These are phyloP conservation scores for Chaetomium strumarium DNA, from an alignment of 2,329 filamentous ascomycete genomes.

Conservation along the genomic window DNA sequence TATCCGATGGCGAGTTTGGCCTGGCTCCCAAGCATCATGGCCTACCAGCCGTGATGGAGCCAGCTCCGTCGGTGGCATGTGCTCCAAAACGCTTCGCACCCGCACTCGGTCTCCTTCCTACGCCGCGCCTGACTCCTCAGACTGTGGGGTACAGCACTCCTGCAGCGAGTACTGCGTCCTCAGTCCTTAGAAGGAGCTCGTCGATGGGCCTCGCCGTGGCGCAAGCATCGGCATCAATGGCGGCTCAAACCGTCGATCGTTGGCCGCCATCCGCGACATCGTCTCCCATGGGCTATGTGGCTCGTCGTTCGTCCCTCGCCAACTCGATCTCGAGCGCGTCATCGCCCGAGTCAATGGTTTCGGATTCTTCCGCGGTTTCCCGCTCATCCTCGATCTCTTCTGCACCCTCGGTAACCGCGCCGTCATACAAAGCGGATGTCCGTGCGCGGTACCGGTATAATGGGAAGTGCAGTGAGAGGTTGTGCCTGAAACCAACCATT, in stretches of 20 bases:
- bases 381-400: slow-evolving; percentile 61
- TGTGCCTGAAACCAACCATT: slow-evolving; percentile 46
- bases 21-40: slow-evolving; percentile 38
- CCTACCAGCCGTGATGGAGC: slow-evolving; percentile 46
- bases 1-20: slow-evolving; percentile 36
- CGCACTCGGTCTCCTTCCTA: slow-evolving; percentile 51
- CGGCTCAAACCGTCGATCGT: slow-evolving; percentile 47
- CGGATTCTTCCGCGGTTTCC: slow-evolving; percentile 55
- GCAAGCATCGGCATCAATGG: slow-evolving; percentile 43
- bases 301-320: slow-evolving; percentile 57
- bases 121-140: slow-evolving; percentile 54
- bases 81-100: slow-evolving; percentile 45
- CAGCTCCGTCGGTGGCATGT: slow-evolving; percentile 38
- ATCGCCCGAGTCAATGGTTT: slow-evolving; percentile 63
- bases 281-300: slow-evolving; percentile 47
- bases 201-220: slow-evolving; percentile 58
- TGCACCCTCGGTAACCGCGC: slow-evolving; percentile 57
- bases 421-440: slow-evolving; percentile 51
- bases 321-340: slow-evolving; percentile 58
- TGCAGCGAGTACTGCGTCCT: slow-evolving; percentile 50
- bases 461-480: slow-evolving; percentile 54
- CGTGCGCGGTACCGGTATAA: slow-evolving; percentile 60
- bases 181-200: slow-evolving; percentile 43
- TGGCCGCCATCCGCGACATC: slow-evolving; percentile 44
- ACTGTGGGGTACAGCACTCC: slow-evolving; percentile 52